phyloP scores from a whole-genome alignment of 306 rosid species.

The Fagus crenata region DNA sequence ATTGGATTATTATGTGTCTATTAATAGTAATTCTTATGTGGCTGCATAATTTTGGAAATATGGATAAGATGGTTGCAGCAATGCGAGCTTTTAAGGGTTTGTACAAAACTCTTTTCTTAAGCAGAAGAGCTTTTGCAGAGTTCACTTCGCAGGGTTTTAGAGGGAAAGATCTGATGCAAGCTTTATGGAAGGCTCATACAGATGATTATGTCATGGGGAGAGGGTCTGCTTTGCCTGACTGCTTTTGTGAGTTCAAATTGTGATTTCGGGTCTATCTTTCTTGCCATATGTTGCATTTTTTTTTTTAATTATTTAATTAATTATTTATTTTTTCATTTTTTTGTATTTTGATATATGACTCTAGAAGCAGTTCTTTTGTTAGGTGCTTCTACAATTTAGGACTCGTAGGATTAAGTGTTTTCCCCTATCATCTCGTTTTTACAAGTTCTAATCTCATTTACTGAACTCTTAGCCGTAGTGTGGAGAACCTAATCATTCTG shows the following conservation, averaged over 20 bases:
- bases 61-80: slow-evolving; percentile 98
- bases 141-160: slow-evolving; percentile 55
- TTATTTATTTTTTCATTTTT: not conserved
- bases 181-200: slow-evolving; percentile 66
- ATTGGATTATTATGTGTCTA: slow-evolving; percentile 47
- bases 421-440: no score
- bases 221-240: slow-evolving; percentile 78
- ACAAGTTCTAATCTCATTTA: no score
- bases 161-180: slow-evolving; percentile 57
- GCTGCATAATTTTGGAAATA: slow-evolving; percentile 96
- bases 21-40: slow-evolving; percentile 76
- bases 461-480: no score
- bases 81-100: slow-evolving; percentile 75
- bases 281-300: not conserved
- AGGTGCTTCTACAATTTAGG: no score
- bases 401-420: no score
- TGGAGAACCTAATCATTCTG: no score
- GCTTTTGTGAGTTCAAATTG: slow-evolving; percentile 79
- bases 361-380: no score
- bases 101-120: slow-evolving; percentile 69
- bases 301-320: no score
- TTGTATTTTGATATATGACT: not conserved
- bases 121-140: slow-evolving; percentile 78
- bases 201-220: slow-evolving; percentile 72
- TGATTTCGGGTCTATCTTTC: slow-evolving; percentile 35